These are phyloP conservation scores for Diaporthe aspalathi DNA, from an alignment of 2,329 filamentous ascomycete species.

Conservation along the genomic window DNA sequence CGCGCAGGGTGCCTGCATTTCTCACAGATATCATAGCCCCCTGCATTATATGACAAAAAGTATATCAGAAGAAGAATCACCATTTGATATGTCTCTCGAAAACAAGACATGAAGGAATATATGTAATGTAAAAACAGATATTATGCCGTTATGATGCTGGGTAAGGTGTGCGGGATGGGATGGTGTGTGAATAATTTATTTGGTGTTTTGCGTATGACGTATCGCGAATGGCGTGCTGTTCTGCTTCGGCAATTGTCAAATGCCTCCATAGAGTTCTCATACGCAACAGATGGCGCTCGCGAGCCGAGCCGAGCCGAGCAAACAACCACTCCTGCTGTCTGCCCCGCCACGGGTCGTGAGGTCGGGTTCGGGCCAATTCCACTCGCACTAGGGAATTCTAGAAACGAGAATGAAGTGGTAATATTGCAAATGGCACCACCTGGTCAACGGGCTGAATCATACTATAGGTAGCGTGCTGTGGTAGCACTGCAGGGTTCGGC, in stretches of 20 bases:
- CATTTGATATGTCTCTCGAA: too few species aligned
- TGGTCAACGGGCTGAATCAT: not conserved
- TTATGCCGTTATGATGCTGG: too few species aligned
- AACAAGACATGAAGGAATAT: too few species aligned
- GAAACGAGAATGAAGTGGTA: too few species aligned
- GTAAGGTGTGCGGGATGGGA: too few species aligned
- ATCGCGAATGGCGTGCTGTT: not conserved
- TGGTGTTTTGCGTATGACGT: not conserved
- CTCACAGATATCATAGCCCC: too few species aligned
- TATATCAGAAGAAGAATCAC: too few species aligned
- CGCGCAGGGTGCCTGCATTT: too few species aligned
- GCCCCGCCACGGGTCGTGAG: not conserved
- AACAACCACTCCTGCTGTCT: not conserved
- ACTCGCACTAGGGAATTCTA: not conserved
- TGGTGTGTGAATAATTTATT: too few species aligned
- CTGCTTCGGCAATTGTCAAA: not conserved
- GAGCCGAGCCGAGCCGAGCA: not conserved
- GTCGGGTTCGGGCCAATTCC: not conserved
- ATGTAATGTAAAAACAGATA: too few species aligned
- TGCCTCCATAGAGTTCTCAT: slow-evolving; percentile 2
- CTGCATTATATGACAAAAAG: too few species aligned
- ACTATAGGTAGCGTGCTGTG: not conserved
- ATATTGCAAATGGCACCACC: not conserved
- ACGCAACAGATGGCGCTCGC: not conserved
- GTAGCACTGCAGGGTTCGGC: not conserved